Evolutionary conservation across 192 early-diverging fungal species (phyloP).

Genomic region (Coemansia sp.): DNA sequence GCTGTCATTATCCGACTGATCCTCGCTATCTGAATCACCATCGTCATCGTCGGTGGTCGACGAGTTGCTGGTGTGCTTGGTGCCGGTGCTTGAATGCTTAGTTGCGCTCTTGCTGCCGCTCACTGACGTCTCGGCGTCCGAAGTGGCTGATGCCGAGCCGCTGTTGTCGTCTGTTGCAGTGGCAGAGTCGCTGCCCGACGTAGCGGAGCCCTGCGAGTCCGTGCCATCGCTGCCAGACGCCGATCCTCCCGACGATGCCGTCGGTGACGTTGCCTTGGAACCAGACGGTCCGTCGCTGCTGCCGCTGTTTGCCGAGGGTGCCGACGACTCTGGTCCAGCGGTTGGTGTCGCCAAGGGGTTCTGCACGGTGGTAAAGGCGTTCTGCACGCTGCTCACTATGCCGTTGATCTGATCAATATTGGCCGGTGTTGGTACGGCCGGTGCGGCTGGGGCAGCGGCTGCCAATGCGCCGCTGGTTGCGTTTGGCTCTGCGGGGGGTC

Average conservation of each 20-base stretch:
- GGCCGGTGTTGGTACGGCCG: not conserved
- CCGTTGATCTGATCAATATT: not conserved
- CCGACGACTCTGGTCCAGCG: not conserved
- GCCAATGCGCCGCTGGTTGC: not conserved
- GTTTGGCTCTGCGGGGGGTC: conserved; percentile 5
- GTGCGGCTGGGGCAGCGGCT: not conserved
- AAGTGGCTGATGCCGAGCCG: not conserved
- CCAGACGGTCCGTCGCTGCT: not conserved
- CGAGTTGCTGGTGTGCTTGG: not conserved
- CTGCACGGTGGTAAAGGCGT: not conserved
- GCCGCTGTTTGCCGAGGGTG: not conserved
- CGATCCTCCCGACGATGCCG: not conserved
- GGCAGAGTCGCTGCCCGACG: not conserved
- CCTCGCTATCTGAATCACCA: not conserved
- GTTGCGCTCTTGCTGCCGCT: not conserved
- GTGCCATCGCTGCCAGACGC: not conserved
- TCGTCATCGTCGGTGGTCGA: not conserved
- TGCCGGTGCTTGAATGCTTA: not conserved
- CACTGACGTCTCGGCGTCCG: not conserved
- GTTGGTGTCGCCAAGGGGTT: not conserved
- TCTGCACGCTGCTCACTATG: conserved; percentile 4
- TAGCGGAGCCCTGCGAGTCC: not conserved
- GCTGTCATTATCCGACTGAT: not conserved
- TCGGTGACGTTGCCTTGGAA: not conserved
- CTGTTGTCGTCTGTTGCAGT: not conserved